phyloP scores from a whole-genome alignment of 306 rosid species.

The Alnus rubra region DNA sequence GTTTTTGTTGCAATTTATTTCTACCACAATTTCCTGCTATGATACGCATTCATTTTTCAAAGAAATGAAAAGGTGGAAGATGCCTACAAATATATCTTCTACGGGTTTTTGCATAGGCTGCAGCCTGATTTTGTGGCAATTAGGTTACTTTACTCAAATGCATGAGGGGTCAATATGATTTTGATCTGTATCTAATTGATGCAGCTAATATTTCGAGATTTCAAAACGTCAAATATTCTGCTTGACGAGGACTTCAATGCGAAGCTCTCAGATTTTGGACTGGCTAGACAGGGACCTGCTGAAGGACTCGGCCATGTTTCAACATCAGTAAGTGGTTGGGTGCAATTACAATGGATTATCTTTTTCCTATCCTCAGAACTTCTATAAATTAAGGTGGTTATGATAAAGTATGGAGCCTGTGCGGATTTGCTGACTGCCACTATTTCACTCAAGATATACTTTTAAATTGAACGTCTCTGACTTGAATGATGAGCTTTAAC shows the following conservation, averaged over 20 bases:
- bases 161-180: background rate
- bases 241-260: constrained; percentile 91
- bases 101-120: background rate
- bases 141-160: background rate
- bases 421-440: background rate
- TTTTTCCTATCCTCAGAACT: constrained; percentile 5
- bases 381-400: constrained; percentile 3
- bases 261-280: constrained; percentile 97
- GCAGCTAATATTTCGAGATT: constrained; percentile 98
- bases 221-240: constrained; percentile 82
- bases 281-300: constrained; percentile 95
- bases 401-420: background rate
- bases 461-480: constrained; percentile 17
- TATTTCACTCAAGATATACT: constrained; percentile 14
- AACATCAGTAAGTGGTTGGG: constrained; percentile 65
- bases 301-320: constrained; percentile 86
- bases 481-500: constrained; percentile 11
- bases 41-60: background rate
- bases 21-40: background rate
- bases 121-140: background rate
- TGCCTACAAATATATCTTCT: background rate
- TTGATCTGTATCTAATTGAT: constrained; percentile 39
- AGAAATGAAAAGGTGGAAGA: background rate
- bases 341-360: constrained; percentile 11
- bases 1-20: background rate